A percentile compares a stretch with the other conserved stretches of the same genome.
Conservation (phyloP, 176 grass and related monocot genomes). For the Tuctoria greenei region DNA sequence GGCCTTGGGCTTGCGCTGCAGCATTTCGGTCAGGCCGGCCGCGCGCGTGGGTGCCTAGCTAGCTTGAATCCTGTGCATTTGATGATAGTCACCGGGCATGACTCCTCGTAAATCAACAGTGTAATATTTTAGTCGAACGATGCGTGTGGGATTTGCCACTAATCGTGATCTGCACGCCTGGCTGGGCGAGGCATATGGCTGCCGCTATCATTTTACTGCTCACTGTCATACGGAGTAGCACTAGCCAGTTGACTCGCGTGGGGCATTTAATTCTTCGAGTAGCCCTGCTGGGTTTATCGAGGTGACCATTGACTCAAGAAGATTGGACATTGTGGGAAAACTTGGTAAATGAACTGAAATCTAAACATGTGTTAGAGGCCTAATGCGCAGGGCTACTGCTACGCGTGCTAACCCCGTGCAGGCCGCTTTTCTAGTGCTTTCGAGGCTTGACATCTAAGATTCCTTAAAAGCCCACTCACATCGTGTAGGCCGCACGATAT, state of each 20-base stretch:
- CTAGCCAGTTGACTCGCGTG: not conserved
- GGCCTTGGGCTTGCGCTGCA: constrained; percentile 47
- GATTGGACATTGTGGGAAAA: not conserved
- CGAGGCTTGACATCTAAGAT: no score
- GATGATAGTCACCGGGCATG: not conserved
- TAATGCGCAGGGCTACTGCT: no score
- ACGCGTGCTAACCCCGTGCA: not conserved
- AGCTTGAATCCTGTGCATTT: not conserved
- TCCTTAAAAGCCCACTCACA: not conserved
- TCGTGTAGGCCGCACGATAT: not conserved
- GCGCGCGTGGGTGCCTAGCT: not conserved
- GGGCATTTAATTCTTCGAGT: not conserved
- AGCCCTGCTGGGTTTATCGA: constrained; percentile 15
- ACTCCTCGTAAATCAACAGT: not conserved
- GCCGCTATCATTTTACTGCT: not conserved
- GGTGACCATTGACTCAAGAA: not conserved
- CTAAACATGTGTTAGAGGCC: not conserved
- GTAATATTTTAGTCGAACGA: constrained; percentile 34
- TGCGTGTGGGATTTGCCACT: constrained; percentile 1
- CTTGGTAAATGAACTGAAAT: not conserved
- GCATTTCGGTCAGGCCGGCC: constrained; percentile 9
- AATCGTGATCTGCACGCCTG: not conserved
- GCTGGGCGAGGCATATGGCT: not conserved
- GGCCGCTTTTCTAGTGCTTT: not conserved
- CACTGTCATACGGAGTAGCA: not conserved